Base-by-base conservation (phyloP, 768 basidiomycete genomes). In the Mycena rosella region DNA sequence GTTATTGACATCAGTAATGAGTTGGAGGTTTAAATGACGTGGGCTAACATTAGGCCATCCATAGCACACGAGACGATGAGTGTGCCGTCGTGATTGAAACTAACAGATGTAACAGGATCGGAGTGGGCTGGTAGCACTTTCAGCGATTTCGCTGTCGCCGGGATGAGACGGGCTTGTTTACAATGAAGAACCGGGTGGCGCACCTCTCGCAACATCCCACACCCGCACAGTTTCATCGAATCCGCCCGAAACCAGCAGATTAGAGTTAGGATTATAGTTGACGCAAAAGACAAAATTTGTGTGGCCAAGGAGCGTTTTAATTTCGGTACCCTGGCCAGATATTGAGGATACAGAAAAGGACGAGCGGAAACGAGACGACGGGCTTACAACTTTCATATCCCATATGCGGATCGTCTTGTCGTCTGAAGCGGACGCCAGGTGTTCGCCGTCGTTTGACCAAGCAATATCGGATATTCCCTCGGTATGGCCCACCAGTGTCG, bases 201-300 rank as follows among this genome's bases (percentile, higher is more conserved):
- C 68, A 95, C 96, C 96, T 87, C 91, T 84, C 27, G 93, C 90
- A 29, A 97, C 91, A 77, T 99, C 96, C 97, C 97, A 99, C n/a
- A 99, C 86, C 53, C 95, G 88, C 20, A 99, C 94, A 18, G 93
- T 96, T 82, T 99, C 98, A 73, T 99, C 98, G 74, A 93, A 96
- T 1, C 94, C 93, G 32, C 98, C 98, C 24, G 95, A 96, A 18
- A 94, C 98, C 59, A 99, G 83, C 36, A 99, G 81, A 77, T 96
- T 96, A 0, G 94, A 93, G 75, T 90, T 87, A 1, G 95, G 96
- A 72, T 94, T 96, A 79, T 92, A 99, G 74, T 95, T 93, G 24
- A 98, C 86, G 70, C 96, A 96, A 74, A 98, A 96, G 2, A 99
- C 96, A 65, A 95, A 95, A 74, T 94, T 96, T 13, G 96, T 96